These are phyloP conservation scores for Pestalotiopsis sp. DNA, from an alignment of 2,329 filamentous ascomycete genomes.

Conservation along the genomic window DNA sequence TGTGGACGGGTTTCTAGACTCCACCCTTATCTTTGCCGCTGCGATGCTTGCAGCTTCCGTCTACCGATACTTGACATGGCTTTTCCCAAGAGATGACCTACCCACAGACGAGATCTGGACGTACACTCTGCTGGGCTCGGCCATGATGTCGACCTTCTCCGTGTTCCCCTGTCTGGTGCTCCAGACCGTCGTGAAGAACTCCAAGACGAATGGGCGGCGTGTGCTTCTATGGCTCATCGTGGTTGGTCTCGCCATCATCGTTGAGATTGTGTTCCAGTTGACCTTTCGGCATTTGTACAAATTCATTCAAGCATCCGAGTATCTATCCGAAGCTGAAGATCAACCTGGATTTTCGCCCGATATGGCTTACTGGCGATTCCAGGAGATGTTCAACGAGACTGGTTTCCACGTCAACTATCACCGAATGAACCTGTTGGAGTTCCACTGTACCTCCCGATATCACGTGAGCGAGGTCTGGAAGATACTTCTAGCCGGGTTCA, in stretches of 20 bases:
- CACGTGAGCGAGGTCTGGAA: not conserved
- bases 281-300: not conserved
- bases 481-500: not conserved
- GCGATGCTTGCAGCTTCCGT: not conserved
- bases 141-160: not conserved
- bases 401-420: not conserved
- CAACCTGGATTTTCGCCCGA: not conserved
- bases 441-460: not conserved
- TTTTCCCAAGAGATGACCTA: not conserved
- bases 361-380: not conserved
- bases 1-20: not conserved
- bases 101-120: not conserved
- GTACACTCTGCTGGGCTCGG: not conserved
- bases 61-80: not conserved
- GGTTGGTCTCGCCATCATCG: not conserved
- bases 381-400: not conserved
- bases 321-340: not conserved
- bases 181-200: not conserved
- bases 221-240: not conserved
- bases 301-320: not conserved
- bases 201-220: not conserved
- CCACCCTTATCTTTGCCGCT: not conserved
- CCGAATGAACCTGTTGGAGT: not conserved
- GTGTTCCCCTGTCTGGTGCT: not conserved
- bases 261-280: not conserved